A percentile compares a stretch with the other conserved stretches of the same genome.
Conservation (phyloP, 306 rosid genomes). For the Cicer chorassanicum region DNA sequence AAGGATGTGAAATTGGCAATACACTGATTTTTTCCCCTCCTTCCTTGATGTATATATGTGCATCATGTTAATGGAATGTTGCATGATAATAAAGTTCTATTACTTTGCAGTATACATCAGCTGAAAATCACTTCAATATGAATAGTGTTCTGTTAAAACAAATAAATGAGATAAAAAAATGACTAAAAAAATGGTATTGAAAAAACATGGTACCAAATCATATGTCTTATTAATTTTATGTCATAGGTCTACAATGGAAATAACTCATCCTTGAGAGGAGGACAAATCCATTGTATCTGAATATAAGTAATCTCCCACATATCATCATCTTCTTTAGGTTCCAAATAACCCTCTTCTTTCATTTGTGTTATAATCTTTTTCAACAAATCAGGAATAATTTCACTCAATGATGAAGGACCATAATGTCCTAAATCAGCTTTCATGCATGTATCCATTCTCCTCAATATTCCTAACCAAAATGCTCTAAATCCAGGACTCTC, state of each 20-base stretch:
- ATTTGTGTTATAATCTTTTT: slow-evolving; percentile 69
- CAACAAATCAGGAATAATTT: slow-evolving; percentile 66
- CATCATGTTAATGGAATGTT: too few relatives aligned
- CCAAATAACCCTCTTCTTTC: slow-evolving; percentile 70
- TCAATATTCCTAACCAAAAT: slow-evolving; percentile 86
- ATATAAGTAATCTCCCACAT: slow-evolving; percentile 81
- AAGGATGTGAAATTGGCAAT: not conserved
- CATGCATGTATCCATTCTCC: slow-evolving; percentile 95
- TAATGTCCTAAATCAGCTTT: slow-evolving; percentile 80
- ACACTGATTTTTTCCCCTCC: not conserved
- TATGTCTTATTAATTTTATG: not conserved
- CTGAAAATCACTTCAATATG: not conserved
- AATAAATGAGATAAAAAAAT: not conserved
- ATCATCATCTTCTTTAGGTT: slow-evolving; percentile 70
- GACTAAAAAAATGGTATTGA: not conserved
- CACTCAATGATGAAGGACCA: slow-evolving; percentile 65
- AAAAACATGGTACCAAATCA: not conserved
- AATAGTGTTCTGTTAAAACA: too few relatives aligned
- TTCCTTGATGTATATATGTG: too few relatives aligned
- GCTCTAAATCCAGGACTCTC: slow-evolving; percentile 63
- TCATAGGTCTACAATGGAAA: slow-evolving; percentile 57
- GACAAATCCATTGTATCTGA: slow-evolving; percentile 94
- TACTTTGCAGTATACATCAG: not conserved
- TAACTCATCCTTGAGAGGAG: slow-evolving; percentile 76
- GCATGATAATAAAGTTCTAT: not conserved